A percentile compares a stretch with the other conserved stretches of the same genome.
Conservation (phyloP, 2,329 filamentous ascomycete species). For the Ceratocystis ficicola region DNA sequence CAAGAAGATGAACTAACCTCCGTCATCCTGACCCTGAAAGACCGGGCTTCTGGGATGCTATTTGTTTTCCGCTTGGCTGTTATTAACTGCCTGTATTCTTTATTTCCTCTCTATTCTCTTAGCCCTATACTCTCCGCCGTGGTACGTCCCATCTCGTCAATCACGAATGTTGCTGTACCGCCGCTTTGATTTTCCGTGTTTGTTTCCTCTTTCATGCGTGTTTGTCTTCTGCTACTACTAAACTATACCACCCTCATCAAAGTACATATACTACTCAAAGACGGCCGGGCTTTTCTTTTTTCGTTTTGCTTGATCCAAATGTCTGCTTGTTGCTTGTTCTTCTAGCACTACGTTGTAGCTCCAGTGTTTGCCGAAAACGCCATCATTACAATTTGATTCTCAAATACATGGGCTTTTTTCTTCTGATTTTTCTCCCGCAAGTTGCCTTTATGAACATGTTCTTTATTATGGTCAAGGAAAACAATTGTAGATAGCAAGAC, state of each 20-base stretch:
- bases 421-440: background rate
- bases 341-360: background rate
- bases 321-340: background rate
- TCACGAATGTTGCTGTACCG: background rate
- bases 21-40: background rate
- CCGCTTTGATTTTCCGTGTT: background rate
- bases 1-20: background rate
- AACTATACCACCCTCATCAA: background rate
- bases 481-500: conserved; percentile 7
- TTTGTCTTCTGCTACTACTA: background rate
- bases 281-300: background rate
- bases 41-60: background rate
- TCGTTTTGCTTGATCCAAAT: background rate
- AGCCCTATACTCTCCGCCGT: background rate
- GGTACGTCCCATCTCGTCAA: background rate
- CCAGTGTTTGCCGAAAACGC: background rate
- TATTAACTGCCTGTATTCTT: background rate
- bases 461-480: background rate
- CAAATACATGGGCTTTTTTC: background rate
- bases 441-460: background rate
- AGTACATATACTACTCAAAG: background rate
- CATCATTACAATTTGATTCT: background rate
- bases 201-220: background rate
- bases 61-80: background rate
- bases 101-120: background rate